Conservation (phyloP, 164 flowering plant genomes). For the Piper longum region DNA sequence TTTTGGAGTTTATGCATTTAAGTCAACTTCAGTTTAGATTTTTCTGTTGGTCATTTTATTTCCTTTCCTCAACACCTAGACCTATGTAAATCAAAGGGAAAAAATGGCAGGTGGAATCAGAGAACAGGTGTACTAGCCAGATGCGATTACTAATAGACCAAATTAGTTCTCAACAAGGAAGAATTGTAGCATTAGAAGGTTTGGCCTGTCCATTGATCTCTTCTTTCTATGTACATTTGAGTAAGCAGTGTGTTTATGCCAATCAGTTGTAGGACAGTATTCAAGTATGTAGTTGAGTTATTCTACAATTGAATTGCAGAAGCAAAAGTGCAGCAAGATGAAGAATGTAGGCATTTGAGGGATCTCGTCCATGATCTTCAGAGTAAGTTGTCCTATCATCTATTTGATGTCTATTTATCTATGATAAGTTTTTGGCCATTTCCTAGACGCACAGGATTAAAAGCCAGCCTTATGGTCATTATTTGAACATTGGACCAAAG, state of each 20-base stretch:
- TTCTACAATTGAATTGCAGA: slow-evolving; percentile 22
- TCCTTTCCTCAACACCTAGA: background rate
- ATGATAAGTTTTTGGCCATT: no score
- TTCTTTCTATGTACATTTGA: background rate
- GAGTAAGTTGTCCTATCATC: slow-evolving; percentile 27
- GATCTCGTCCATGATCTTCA: slow-evolving; percentile 65
- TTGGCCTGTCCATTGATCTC: background rate
- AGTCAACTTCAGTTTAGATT: no score
- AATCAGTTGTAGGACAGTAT: no score
- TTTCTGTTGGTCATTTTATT: no score
- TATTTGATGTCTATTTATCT: background rate
- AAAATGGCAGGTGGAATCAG: slow-evolving; percentile 55
- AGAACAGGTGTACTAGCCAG: slow-evolving; percentile 63
- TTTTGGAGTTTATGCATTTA: no score
- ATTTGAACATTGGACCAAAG: no score
- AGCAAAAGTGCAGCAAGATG: slow-evolving; percentile 34
- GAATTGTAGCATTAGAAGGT: slow-evolving; percentile 75
- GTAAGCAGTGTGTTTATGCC: background rate
- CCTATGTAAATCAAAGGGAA: background rate
- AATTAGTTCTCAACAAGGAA: slow-evolving; percentile 74
- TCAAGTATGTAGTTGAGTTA: no score
- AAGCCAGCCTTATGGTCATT: no score
- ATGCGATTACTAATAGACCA: slow-evolving; percentile 68
- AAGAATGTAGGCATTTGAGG: slow-evolving; percentile 52
- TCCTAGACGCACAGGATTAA: no score